phyloP scores from a whole-genome alignment of 164 flowering plant genomes.

The Brasenia schreberi region DNA sequence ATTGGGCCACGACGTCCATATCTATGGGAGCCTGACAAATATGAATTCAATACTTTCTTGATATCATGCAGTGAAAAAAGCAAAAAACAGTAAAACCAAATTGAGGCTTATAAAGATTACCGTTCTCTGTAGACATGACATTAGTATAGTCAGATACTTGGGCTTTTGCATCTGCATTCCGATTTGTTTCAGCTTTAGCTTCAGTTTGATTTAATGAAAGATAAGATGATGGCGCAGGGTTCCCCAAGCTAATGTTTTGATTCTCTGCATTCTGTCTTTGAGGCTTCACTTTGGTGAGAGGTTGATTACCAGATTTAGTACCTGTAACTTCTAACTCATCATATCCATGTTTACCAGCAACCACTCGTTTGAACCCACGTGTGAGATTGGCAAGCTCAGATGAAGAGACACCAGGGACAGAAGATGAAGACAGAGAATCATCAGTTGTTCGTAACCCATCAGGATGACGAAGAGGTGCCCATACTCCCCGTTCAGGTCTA shows the following conservation, averaged over 20 bases:
- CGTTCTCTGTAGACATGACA: neutral
- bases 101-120: neutral
- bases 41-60: neutral
- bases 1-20: neutral
- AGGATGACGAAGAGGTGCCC: slow-evolving; percentile 75
- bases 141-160: neutral
- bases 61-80: neutral
- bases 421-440: slow-evolving; percentile 43
- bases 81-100: neutral
- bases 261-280: neutral
- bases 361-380: neutral
- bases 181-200: slow-evolving; percentile 19
- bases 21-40: slow-evolving; percentile 18
- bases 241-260: neutral
- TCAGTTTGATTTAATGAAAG: slow-evolving; percentile 12
- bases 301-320: neutral
- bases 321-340: neutral
- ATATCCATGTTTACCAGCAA: neutral
- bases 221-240: neutral
- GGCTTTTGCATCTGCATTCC: neutral
- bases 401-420: neutral
- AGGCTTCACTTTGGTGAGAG: neutral
- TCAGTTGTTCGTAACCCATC: slow-evolving; percentile 56
- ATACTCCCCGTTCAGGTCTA: slow-evolving; percentile 76
- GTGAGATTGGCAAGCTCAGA: neutral